phyloP scores from a whole-genome alignment of 2,329 filamentous ascomycete species.

The Alternaria consortialis region DNA sequence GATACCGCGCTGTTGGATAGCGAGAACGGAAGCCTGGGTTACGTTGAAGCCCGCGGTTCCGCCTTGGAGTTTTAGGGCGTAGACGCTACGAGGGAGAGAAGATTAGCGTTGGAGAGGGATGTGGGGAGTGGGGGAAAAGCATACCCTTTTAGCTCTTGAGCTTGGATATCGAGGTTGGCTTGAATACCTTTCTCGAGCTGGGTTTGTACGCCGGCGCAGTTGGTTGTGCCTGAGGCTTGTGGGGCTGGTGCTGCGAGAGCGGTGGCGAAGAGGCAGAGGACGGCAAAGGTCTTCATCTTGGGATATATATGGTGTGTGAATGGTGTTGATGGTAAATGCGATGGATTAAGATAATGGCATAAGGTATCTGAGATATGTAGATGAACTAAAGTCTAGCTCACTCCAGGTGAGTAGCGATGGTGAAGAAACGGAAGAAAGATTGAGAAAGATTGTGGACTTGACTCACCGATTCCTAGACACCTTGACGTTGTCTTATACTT shows the following conservation, averaged over 20 bases:
- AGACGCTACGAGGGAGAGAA: slow-evolving; percentile 7
- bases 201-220: not conserved
- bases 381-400: not conserved
- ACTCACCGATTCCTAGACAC: not conserved
- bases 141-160: slow-evolving; percentile 31
- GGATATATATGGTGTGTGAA: not conserved
- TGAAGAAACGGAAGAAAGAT: not conserved
- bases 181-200: slow-evolving; percentile 29
- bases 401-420: slow-evolving; percentile 7
- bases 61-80: slow-evolving; percentile 13
- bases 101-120: not conserved
- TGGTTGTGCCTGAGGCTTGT: not conserved
- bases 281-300: slow-evolving; percentile 19
- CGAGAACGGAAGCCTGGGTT: slow-evolving; percentile 5
- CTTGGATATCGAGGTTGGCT: slow-evolving; percentile 32
- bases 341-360: not conserved
- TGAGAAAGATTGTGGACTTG: not conserved
- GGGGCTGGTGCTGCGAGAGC: slow-evolving; percentile 7
- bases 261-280: slow-evolving; percentile 8
- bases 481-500: not conserved
- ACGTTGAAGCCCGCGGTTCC: slow-evolving; percentile 5
- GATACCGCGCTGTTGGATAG: slow-evolving; percentile 29
- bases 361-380: not conserved
- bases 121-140: not conserved
- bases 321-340: not conserved